phyloP scores from a whole-genome alignment of 2,329 filamentous ascomycete genomes.

The Trichophyton rubrum region DNA sequence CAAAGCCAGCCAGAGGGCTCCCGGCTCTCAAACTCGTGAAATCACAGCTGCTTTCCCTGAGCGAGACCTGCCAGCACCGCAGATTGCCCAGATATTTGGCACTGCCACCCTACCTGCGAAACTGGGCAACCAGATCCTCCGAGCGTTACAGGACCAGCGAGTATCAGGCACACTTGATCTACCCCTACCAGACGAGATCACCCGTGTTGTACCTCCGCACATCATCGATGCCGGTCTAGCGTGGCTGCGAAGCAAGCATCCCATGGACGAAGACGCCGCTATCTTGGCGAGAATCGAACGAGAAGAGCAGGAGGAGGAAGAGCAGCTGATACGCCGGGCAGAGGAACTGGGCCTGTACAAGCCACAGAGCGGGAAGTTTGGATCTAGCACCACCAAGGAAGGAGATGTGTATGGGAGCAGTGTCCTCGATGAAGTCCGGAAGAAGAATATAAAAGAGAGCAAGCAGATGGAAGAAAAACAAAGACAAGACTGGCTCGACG shows the following conservation, averaged over 20 bases:
- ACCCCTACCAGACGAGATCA: constrained; percentile 30
- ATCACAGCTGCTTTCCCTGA: constrained; percentile 20
- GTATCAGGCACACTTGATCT: constrained; percentile 35
- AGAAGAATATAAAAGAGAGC: constrained; percentile 29
- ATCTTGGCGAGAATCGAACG: constrained; percentile 34
- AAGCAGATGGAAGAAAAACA: constrained; percentile 36
- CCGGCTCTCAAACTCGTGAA: constrained; percentile 13
- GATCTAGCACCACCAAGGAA: constrained; percentile 29
- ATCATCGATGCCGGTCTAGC: constrained; percentile 27
- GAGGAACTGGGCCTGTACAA: constrained; percentile 32
- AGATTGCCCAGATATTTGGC: constrained; percentile 24
- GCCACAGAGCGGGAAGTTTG: constrained; percentile 34
- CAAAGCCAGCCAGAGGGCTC: background rate
- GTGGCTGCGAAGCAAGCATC: constrained; percentile 32
- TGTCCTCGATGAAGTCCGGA: constrained; percentile 29
- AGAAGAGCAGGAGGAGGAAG: constrained; percentile 28
- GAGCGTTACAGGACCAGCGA: constrained; percentile 33
- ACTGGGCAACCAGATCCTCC: constrained; percentile 28
- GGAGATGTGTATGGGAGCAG: constrained; percentile 33
- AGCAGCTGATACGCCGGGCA: constrained; percentile 25
- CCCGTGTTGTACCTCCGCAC: constrained; percentile 20
- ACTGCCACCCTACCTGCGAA: constrained; percentile 18
- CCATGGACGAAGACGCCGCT: constrained; percentile 37
- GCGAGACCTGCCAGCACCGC: constrained; percentile 19
- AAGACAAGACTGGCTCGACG: constrained; percentile 40